These are phyloP conservation scores for Xylariomycetidae sp. DNA, from an alignment of 2,329 filamentous ascomycete species.

Conservation along the genomic window DNA sequence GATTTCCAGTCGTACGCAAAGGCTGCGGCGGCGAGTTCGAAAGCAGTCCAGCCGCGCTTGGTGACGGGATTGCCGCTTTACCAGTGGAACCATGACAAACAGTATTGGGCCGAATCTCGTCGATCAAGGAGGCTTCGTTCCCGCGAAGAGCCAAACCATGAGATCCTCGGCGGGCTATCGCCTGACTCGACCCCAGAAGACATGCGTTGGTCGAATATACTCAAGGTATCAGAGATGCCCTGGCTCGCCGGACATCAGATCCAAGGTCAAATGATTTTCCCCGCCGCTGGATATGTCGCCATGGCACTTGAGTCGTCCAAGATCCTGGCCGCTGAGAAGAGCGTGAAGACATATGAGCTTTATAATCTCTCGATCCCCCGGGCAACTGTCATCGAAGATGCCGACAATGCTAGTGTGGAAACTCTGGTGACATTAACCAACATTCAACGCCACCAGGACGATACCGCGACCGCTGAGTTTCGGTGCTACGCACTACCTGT, in stretches of 20 bases:
- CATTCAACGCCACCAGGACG: slow-evolving; percentile 6
- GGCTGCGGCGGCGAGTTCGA: background rate
- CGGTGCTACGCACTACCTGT: slow-evolving; percentile 11
- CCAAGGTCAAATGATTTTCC: slow-evolving; percentile 17
- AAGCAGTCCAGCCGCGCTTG: slow-evolving; percentile 3
- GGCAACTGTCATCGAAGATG: slow-evolving; percentile 13
- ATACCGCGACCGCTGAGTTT: slow-evolving; percentile 11
- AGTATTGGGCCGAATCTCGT: slow-evolving; percentile 11
- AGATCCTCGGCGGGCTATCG: slow-evolving; percentile 4
- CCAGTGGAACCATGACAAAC: slow-evolving; percentile 12
- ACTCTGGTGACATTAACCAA: slow-evolving; percentile 15
- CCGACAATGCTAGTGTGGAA: slow-evolving; percentile 17
- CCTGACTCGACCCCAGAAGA: slow-evolving; percentile 5
- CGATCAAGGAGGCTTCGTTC: slow-evolving; percentile 4
- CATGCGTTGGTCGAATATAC: slow-evolving; percentile 13
- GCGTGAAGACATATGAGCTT: slow-evolving; percentile 10
- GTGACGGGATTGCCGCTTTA: slow-evolving; percentile 11
- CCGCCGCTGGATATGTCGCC: slow-evolving; percentile 16
- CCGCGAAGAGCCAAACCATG: slow-evolving; percentile 2
- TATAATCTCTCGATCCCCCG: slow-evolving; percentile 13
- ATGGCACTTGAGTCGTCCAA: slow-evolving; percentile 16
- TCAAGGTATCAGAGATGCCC: slow-evolving; percentile 9
- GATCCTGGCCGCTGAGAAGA: slow-evolving; percentile 1
- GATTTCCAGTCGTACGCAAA: slow-evolving; percentile 6
- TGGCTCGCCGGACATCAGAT: slow-evolving; percentile 17